phyloP scores from a whole-genome alignment of 169 alveolate species.

The Plasmodium cynomolgi region DNA sequence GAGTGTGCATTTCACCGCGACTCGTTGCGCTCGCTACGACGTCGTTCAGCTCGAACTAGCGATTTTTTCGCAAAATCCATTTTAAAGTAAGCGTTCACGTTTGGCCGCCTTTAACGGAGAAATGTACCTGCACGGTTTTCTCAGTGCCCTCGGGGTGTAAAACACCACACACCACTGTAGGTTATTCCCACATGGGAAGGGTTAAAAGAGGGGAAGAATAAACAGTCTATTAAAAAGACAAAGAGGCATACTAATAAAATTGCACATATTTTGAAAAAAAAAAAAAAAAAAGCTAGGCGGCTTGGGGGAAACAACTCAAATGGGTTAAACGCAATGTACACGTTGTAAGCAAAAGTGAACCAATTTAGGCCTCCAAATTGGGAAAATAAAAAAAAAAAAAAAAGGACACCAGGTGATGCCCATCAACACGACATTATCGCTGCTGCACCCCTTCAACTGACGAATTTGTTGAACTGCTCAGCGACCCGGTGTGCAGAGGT shows the following conservation, averaged over 20 bases:
- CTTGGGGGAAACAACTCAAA: background rate
- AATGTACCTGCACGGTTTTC: background rate
- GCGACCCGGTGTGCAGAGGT: constrained; percentile 95
- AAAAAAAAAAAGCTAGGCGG: background rate
- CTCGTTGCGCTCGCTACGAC: background rate
- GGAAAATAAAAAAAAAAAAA: background rate
- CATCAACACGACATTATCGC: background rate
- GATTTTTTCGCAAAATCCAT: background rate
- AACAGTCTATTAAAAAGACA: background rate
- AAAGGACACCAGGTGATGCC: background rate
- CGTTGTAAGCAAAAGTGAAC: background rate
- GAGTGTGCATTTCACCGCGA: background rate
- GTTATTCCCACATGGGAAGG: background rate
- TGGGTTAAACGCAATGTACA: background rate
- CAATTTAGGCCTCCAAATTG: constrained; percentile 1
- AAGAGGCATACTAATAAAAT: background rate
- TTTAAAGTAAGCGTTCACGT: background rate
- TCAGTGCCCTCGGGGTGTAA: background rate
- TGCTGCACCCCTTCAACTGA: constrained; percentile 65
- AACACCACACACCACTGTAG: background rate
- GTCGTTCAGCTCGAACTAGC: background rate
- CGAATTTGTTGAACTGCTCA: constrained; percentile 93
- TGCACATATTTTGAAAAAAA: background rate
- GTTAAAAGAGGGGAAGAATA: background rate
- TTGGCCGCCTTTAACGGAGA: background rate